Evolutionary conservation across 192 early-diverging fungal genomes (phyloP).

Genomic region (Podochytrium sp.): DNA sequence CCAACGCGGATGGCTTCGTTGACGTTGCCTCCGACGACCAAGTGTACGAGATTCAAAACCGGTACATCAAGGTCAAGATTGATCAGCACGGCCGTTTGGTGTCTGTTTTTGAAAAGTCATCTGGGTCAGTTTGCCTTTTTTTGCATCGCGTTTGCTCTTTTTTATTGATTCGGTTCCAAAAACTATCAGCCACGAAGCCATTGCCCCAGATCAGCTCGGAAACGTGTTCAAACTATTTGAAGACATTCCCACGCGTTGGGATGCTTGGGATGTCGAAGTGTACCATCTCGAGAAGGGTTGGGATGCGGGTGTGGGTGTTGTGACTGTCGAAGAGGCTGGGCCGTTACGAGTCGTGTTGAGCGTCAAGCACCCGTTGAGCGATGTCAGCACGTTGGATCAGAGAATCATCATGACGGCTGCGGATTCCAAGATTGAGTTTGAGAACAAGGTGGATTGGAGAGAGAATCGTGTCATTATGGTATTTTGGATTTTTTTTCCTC

Average conservation of each 20-base stretch:
- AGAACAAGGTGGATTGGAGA: conserved; percentile 88
- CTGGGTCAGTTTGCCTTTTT: conserved; percentile 49
- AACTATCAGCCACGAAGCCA: conserved; percentile 50
- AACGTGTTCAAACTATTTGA: conserved; percentile 87
- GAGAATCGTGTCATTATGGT: conserved; percentile 86
- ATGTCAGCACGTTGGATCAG: conserved; percentile 72
- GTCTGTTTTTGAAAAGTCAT: conserved; percentile 64
- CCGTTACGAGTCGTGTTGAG: conserved; percentile 78
- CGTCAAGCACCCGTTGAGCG: conserved; percentile 68
- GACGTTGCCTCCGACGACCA: conserved; percentile 13
- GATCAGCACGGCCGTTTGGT: conserved; percentile 74
- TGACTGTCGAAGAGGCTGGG: conserved; percentile 74
- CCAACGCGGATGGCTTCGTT: conserved; percentile 20
- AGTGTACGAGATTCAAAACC: conserved; percentile 73
- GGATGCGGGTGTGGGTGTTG: conserved; percentile 58
- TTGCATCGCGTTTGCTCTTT: background rate
- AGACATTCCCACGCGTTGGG: conserved; percentile 83
- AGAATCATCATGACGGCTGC: conserved; percentile 74
- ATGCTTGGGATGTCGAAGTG: conserved; percentile 87
- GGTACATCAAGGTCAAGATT: conserved; percentile 72
- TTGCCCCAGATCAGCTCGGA: conserved; percentile 55
- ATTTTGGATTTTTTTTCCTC: conserved; percentile 5
- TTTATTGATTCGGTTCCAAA: conserved; percentile 13
- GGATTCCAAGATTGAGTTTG: conserved; percentile 84
- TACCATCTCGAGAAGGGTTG: conserved; percentile 90